Evolutionary conservation across 345 rosid genomes (phyloP).

Genomic region (Firmiana major): DNA sequence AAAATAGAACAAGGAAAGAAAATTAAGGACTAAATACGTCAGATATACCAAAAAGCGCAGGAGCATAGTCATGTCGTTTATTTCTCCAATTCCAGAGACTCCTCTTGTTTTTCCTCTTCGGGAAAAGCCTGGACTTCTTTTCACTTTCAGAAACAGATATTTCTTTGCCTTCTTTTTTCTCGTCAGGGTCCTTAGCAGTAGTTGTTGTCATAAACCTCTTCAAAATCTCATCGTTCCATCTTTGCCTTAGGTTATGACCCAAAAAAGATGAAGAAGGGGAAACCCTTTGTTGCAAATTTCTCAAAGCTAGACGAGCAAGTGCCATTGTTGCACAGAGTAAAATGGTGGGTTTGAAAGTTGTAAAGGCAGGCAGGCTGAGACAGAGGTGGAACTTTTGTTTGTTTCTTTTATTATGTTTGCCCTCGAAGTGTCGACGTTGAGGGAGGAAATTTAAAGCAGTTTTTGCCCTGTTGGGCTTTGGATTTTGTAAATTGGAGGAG

Average conservation of each 20-base stretch:
- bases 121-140: slow-evolving; percentile 35
- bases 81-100: slow-evolving; percentile 66
- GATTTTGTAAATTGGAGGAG: neutral
- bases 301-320: slow-evolving; percentile 56
- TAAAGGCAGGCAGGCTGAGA: neutral
- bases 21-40: neutral
- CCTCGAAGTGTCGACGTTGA: neutral
- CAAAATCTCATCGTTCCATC: slow-evolving; percentile 25
- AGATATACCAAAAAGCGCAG: slow-evolving; percentile 47
- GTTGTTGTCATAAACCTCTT: slow-evolving; percentile 43
- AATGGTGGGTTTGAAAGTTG: neutral
- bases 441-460: neutral
- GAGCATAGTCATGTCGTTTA: slow-evolving; percentile 38
- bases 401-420: too few species aligned
- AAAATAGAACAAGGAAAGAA: neutral
- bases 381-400: too few species aligned
- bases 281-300: slow-evolving; percentile 42
- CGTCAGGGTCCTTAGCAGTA: slow-evolving; percentile 14
- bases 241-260: slow-evolving; percentile 14
- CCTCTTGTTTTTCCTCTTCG: slow-evolving; percentile 44
- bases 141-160: slow-evolving; percentile 35
- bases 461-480: neutral
- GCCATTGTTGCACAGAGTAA: slow-evolving; percentile 39
- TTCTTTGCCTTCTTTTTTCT: slow-evolving; percentile 30
- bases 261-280: slow-evolving; percentile 24